phyloP scores from a whole-genome alignment of 148 eudicot species.

The Rhododendron ovatum region DNA sequence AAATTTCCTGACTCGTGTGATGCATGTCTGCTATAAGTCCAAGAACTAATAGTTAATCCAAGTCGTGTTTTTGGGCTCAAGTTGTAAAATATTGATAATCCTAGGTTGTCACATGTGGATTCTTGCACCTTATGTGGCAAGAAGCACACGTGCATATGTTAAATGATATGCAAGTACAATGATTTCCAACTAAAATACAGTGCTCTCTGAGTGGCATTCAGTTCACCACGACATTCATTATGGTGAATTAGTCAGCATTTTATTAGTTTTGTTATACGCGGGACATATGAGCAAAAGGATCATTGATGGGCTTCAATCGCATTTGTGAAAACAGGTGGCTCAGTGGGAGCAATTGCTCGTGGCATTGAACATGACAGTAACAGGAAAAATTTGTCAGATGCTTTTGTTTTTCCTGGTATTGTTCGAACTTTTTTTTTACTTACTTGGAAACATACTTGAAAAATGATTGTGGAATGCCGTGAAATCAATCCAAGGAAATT shows the following conservation, averaged over 20 bases:
- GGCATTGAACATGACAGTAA: slow-evolving; percentile 31
- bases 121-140: too few species aligned
- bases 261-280: background rate
- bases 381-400: slow-evolving; percentile 49
- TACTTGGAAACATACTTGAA: background rate
- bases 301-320: background rate
- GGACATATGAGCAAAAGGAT: background rate
- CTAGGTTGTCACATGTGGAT: too few species aligned
- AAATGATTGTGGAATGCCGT: background rate
- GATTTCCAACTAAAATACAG: background rate
- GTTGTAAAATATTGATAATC: too few species aligned
- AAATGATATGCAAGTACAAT: too few species aligned
- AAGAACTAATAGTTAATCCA: too few species aligned
- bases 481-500: background rate
- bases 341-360: slow-evolving; percentile 67
- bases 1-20: too few species aligned
- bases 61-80: too few species aligned
- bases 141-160: too few species aligned
- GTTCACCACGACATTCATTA: background rate
- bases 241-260: background rate
- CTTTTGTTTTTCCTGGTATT: slow-evolving; percentile 66
- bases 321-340: slow-evolving; percentile 46
- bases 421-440: background rate
- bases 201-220: background rate
- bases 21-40: too few species aligned